Base-by-base conservation (phyloP, 345 rosid species). In the Eucalyptus coolabah region DNA sequence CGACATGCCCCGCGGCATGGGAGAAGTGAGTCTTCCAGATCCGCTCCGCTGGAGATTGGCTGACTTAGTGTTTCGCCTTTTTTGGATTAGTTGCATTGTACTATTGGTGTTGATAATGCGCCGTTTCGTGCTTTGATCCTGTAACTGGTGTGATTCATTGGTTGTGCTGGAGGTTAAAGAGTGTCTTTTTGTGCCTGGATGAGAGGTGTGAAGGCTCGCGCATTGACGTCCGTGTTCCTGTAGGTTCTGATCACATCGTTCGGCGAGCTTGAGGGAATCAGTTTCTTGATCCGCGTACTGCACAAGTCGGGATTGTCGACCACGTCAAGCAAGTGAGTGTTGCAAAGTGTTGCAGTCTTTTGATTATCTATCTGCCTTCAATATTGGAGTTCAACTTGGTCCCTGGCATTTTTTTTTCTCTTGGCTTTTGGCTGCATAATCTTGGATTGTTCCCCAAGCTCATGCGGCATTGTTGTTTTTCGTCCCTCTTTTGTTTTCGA, bases 261-360 rank as follows among this genome's bases (percentile, higher is more conserved):
- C 85, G 95, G 95, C 65, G 99, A 97, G 90, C 86, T 98, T 85
- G 91, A 88, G 65, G 93, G 90, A 95, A 94, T 83, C 95, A 95
- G 94, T 98, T 91, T 87, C 93, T 98, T 91, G 99, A 98, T 94
- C 98, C 99, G 59, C 96, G 97, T 91, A 97, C 97, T 91, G 97
- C 98, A 4, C 98, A 96, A 91, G 98, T 97, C 90, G 99, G 98
- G 47, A 88, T 91, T 60, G 94, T 98, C 87, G 95, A 98, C 91
- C 99, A 98, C 94, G 94, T 97, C 87, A 98, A 97, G 94, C 99
- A 98, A 96, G 99, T 98, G 88, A 87, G 90, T 90, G 7, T 77
- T 77, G 83, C 83, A 2, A 37, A 5, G 81, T 69, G 44, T 11
- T 32, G 42, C 34, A 10, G 23, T 72, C 82, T 72, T 72, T 72